A percentile compares a stretch with the other conserved stretches of the same genome.
These are phyloP conservation scores for Acidomyces sp. DNA, from an alignment of 495 filamentous ascomycete genomes.

Conservation along the genomic window DNA sequence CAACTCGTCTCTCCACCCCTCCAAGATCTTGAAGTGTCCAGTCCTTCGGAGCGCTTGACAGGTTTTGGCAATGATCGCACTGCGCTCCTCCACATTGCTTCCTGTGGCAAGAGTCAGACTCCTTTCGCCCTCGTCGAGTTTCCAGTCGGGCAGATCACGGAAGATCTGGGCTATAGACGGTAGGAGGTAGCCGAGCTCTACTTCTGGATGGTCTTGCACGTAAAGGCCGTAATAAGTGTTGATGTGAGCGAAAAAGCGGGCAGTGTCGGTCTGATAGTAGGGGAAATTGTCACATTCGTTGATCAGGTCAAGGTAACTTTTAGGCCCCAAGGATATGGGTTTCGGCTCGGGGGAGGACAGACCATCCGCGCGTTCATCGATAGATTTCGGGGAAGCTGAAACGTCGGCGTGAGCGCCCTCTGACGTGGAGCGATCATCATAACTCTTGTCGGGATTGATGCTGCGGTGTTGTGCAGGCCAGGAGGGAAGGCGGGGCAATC, in stretches of 20 bases:
- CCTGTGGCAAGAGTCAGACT: conserved; percentile 26
- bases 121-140: conserved; percentile 26
- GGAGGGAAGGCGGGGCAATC: conserved; percentile 7
- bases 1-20: conserved; percentile 76
- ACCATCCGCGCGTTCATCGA: no score
- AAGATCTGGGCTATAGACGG: conserved; percentile 33
- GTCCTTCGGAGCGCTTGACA: conserved; percentile 49
- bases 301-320: conserved; percentile 28
- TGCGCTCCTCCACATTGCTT: conserved; percentile 35
- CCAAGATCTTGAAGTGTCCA: conserved; percentile 54
- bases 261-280: conserved; percentile 26
- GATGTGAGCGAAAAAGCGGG: conserved; percentile 25
- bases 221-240: conserved; percentile 28
- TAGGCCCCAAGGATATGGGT: conserved; percentile 10
- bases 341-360: conserved; percentile 13
- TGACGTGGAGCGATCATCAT: no score
- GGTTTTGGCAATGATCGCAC: conserved; percentile 42
- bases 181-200: conserved; percentile 38
- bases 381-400: neutral
- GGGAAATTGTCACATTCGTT: conserved; percentile 33
- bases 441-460: conserved; percentile 15
- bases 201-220: conserved; percentile 20
- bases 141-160: conserved; percentile 23
- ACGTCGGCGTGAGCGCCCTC: neutral
- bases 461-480: conserved; percentile 6